A percentile compares a stretch with the other conserved stretches of the same genome.
Evolutionary conservation across 371 early-diverging fungal genomes (phyloP).

Genomic region (Cokeromyces recurvatus): DNA sequence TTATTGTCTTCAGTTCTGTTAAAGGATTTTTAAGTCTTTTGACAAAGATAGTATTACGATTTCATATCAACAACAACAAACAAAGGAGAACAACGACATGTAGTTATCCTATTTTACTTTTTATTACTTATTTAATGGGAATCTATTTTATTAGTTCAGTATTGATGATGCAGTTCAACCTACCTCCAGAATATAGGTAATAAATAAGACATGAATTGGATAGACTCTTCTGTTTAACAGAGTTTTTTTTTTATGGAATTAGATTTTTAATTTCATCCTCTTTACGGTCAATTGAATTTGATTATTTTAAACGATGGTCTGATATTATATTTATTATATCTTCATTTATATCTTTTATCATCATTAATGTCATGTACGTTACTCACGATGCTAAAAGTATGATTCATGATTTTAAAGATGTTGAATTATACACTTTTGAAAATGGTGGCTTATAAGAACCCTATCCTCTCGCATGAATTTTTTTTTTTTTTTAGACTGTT

Average conservation of each 20-base stretch:
- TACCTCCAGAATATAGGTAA: constrained; percentile 80
- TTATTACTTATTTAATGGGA: constrained; percentile 87
- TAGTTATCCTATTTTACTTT: constrained; percentile 70
- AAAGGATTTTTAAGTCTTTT: constrained; percentile 82
- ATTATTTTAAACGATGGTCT: constrained; percentile 91
- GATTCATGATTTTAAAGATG: constrained; percentile 34
- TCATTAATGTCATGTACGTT: constrained; percentile 68
- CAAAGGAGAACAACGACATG: too few species aligned
- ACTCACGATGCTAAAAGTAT: constrained; percentile 46
- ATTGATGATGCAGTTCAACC: constrained; percentile 83
- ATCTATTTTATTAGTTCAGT: constrained; percentile 89
- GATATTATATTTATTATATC: constrained; percentile 87
- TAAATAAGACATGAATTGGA: background rate
- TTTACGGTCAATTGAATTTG: constrained; percentile 73
- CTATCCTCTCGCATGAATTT: background rate
- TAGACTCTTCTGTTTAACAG: too few species aligned
- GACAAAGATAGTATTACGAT: constrained; percentile 54
- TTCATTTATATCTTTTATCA: constrained; percentile 57
- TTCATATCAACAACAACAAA: too few species aligned
- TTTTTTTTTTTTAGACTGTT: constrained; percentile 4
- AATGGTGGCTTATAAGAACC: constrained; percentile 2
- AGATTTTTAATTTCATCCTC: constrained; percentile 77
- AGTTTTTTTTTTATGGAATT: background rate
- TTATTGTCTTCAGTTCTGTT: constrained; percentile 82
- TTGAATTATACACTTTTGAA: constrained; percentile 25